Base-by-base conservation (phyloP, 352 stramenopile genomes). In the Pythium grandisporangium region DNA sequence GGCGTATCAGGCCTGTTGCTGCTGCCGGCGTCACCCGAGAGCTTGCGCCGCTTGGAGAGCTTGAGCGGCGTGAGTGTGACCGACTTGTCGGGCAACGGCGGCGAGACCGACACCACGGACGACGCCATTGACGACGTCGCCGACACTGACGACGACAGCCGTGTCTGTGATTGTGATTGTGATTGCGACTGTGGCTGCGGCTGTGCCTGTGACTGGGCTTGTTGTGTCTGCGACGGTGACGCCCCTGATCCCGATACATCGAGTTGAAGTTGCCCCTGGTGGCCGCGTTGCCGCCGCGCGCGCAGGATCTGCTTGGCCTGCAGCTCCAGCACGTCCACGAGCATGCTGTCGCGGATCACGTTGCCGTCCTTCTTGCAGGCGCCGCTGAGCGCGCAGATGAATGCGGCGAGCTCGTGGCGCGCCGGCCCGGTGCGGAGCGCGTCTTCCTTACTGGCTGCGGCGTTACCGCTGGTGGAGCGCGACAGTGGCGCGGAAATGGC, bases 251-350 rank as follows among this genome's bases (percentile, higher is more conserved):
- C 30, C 48, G 56, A 47, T 63, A 30, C 8, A n/a, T 7, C 8
- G 29, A n/a, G n/a, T n/a, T n/a, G n/a, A n/a, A n/a, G n/a, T n/a
- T n/a, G n/a, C n/a, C n/a, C n/a, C 33, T 50, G 42, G 20, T 36
- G 42, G 23, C 35, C 53, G 34, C 63, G 52, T 48, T 65, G 42
- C 39, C 61, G 53, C 21, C 61, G 68, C 13, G 64, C 42, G 8
- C 58, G 58, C 40, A 76, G 51, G 21, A 88, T 84, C 48, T 68
- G 48, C 33, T 66, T 69, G 14, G 71, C 75, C 25, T 63, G 55
- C 8, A 51, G 54, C 55, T 88, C 75, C 25, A 88, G 46, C 23
- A 45, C 41, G 51, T 88, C 75, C 48, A 88, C 72, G 16, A 88
- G 63, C 48, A 67, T 57, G 21, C 53, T 48, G 47, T 88, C 75